Evolutionary conservation across 2,329 filamentous ascomycete genomes (phyloP).

Genomic region (Fusarium coicis): DNA sequence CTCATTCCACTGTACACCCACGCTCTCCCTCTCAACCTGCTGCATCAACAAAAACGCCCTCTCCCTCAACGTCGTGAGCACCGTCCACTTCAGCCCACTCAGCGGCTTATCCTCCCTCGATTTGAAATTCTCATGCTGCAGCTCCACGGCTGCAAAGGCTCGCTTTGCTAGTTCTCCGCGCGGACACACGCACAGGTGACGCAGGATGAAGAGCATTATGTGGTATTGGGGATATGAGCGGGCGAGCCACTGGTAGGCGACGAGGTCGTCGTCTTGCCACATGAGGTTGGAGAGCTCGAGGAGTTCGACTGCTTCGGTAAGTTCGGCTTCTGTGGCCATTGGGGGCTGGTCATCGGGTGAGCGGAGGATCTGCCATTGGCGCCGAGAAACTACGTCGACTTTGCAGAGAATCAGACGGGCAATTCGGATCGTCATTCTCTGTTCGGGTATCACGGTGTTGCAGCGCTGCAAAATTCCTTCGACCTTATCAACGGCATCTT

Average conservation of each 20-base stretch:
- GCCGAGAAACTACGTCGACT: constrained; percentile 61
- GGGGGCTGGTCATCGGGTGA: constrained; percentile 28
- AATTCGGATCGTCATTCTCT: constrained; percentile 46
- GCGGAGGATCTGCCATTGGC: constrained; percentile 47
- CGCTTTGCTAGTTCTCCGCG: constrained; percentile 43
- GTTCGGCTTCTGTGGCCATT: constrained; percentile 47
- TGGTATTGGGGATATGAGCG: constrained; percentile 57
- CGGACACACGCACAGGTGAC: constrained; percentile 55
- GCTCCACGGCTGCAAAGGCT: constrained; percentile 47
- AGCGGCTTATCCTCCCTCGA: neutral
- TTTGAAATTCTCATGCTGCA: constrained; percentile 16
- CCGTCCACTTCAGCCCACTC: constrained; percentile 45
- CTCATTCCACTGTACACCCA: neutral
- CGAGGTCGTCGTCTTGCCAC: constrained; percentile 51
- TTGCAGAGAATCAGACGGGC: constrained; percentile 48
- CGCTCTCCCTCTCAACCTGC: neutral
- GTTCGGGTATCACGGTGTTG: constrained; percentile 63
- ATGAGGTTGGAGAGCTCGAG: constrained; percentile 48
- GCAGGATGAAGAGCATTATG: constrained; percentile 56
- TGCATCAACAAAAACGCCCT: constrained; percentile 44
- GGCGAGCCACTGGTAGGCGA: constrained; percentile 51
- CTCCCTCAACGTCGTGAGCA: constrained; percentile 46
- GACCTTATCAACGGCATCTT: neutral
- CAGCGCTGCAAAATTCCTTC: constrained; percentile 48
- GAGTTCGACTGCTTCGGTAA: constrained; percentile 48